These are phyloP conservation scores for Solanum paucissectum DNA, from an alignment of 257 asterid genomes.

Conservation along the genomic window DNA sequence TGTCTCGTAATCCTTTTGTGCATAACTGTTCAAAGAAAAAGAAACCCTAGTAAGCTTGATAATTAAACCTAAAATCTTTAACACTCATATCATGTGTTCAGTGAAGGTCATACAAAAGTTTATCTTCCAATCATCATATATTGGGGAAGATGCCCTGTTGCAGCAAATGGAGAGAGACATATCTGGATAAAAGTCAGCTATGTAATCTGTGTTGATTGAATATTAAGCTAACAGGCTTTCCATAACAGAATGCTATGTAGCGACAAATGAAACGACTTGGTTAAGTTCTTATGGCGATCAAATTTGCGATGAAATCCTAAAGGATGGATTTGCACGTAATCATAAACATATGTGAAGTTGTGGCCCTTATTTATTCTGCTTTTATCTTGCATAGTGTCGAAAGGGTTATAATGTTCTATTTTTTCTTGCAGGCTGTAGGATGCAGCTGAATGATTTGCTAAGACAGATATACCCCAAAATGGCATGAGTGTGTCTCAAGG, in stretches of 20 bases:
- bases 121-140: background rate
- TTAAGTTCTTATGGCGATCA: background rate
- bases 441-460: background rate
- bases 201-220: background rate
- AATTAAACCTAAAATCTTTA: background rate
- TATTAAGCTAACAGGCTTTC: background rate
- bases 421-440: background rate
- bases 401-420: background rate
- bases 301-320: background rate
- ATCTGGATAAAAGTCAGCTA: background rate
- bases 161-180: background rate
- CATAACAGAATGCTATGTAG: background rate
- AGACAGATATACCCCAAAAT: background rate
- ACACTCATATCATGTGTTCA: background rate
- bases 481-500: background rate
- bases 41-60: background rate
- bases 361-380: background rate
- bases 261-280: background rate
- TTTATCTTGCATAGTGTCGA: background rate
- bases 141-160: background rate
- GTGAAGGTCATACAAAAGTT: background rate
- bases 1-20: slow-evolving; percentile 50
- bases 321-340: background rate
- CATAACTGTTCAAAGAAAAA: slow-evolving; percentile 26
- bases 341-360: background rate